phyloP scores from a whole-genome alignment of 306 rosid species.

The Sphenostylis stenocarpa region DNA sequence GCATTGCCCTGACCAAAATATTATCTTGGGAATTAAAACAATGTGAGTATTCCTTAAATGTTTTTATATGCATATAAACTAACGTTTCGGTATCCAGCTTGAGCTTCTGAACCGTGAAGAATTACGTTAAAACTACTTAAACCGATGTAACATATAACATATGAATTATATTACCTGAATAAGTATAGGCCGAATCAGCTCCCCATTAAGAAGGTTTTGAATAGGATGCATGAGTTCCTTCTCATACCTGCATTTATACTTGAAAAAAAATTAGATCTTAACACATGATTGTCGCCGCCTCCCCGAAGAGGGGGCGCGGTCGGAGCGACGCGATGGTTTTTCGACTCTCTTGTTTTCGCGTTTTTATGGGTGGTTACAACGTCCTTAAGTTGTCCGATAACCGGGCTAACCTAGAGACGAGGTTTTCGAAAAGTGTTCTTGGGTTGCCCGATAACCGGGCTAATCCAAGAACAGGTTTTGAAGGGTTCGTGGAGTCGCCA shows the following conservation, averaged over 20 bases:
- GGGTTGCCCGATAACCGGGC: too few species aligned
- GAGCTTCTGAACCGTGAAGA: slow-evolving; percentile 83
- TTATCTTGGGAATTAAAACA: slow-evolving; percentile 39
- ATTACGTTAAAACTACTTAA: slow-evolving; percentile 16
- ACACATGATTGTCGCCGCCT: too few species aligned
- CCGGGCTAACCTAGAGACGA: too few species aligned
- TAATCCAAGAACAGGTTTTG: too few species aligned
- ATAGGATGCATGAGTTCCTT: slow-evolving; percentile 88
- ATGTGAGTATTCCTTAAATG: slow-evolving; percentile 21
- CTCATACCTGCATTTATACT: slow-evolving; percentile 65
- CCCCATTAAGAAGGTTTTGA: slow-evolving; percentile 77
- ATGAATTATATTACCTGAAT: slow-evolving; percentile 65
- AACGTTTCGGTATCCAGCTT: slow-evolving; percentile 96
- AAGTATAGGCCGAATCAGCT: slow-evolving; percentile 89
- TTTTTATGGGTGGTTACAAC: too few species aligned
- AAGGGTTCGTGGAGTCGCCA: too few species aligned
- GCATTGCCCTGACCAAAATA: slow-evolving; percentile 84
- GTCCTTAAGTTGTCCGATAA: too few species aligned
- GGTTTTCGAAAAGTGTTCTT: too few species aligned
- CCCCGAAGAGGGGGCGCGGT: too few species aligned
- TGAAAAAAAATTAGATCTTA: slow-evolving; percentile 13
- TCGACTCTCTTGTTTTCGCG: too few species aligned
- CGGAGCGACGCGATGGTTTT: too few species aligned
- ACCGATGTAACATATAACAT: not conserved
- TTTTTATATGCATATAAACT: slow-evolving; percentile 36